phyloP scores from a whole-genome alignment of 2,329 filamentous ascomycete genomes.

The Davidsoniella australis region DNA sequence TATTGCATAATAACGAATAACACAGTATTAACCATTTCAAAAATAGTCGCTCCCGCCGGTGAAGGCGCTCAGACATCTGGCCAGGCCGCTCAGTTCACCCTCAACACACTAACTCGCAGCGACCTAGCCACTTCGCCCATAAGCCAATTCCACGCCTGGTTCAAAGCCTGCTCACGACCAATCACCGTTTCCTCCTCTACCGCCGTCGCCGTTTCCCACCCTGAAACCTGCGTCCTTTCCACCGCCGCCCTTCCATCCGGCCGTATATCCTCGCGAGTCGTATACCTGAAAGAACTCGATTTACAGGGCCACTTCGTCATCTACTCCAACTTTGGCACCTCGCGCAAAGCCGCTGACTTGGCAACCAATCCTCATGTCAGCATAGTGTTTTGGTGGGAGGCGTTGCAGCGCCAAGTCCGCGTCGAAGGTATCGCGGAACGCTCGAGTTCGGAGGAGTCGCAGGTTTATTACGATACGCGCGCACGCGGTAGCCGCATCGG shows the following conservation, averaged over 20 bases:
- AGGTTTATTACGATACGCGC: constrained; percentile 47
- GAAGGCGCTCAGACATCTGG: constrained; percentile 28
- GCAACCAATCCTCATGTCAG: constrained; percentile 59
- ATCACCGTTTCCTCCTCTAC: constrained; percentile 51
- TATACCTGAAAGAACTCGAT: constrained; percentile 94
- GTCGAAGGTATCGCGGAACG: constrained; percentile 65
- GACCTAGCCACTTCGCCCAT: constrained; percentile 52
- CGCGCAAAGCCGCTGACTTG: constrained; percentile 50
- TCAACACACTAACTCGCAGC: constrained; percentile 38
- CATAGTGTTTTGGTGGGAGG: constrained; percentile 81
- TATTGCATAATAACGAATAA: not conserved
- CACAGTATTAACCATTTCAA: too few relatives aligned
- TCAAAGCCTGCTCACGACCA: constrained; percentile 46
- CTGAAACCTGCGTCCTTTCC: constrained; percentile 75
- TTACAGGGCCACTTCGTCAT: constrained; percentile 51
- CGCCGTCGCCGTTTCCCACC: constrained; percentile 40
- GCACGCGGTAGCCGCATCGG: constrained; percentile 72
- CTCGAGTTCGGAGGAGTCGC: constrained; percentile 52
- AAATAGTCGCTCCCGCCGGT: constrained; percentile 45
- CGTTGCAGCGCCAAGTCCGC: constrained; percentile 73
- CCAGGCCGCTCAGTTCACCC: constrained; percentile 62
- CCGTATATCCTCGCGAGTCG: constrained; percentile 65
- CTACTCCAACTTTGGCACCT: constrained; percentile 83
- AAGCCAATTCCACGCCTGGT: constrained; percentile 81
- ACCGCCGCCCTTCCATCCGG: constrained; percentile 74